Evolutionary conservation across 2,329 filamentous ascomycete species (phyloP), one percentile per base, ranked within the genome.

Genomic region (Penicillium sp.): DNA sequence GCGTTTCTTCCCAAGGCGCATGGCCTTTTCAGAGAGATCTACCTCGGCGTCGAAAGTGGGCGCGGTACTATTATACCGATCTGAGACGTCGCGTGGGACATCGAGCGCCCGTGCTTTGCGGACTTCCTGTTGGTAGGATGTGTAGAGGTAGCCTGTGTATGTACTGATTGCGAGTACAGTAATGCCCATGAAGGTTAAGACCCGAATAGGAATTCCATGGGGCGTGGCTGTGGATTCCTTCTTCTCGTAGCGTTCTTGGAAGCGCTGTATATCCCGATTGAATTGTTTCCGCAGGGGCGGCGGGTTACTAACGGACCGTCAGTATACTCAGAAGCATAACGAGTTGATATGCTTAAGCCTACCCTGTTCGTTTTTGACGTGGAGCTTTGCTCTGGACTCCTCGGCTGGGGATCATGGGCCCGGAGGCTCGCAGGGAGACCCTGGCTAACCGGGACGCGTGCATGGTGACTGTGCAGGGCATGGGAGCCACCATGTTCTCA

Each of bases 1-100:
- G n/a, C 78, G 70, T 54, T 74, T 72, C 29, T 58, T 58, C 15
- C 69, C 69, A 47, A 80, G 47, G 1, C 73, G 62, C 70, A 76
- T 77, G 2, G 73, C 58, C 48, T 64, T 70, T 58, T 80, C 78
- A 1, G 70, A 70, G 44, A 72, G 56, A 17, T 75, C 73, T 27
- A 80, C 75, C 45, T 77, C 74, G 5, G 70, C 68, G 59, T 80
- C 78, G 52, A 75, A 80, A 33, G 64, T 68, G 10, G 63, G 50
- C 8, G 75, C 76, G 0, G 72, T 75, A 23, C 61, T 63, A 53
- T 78, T 68, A 66, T 78, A 80, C 23, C 77, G 71, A 55, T 76
- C 71, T 23, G 76, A 77, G 13, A 79, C 75, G 49, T 79, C 76
- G 32, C 62, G 59, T 6, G 73, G 69, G 2, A 74, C 62, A 17